Evolutionary conservation across 208 protist genomes (phyloP), one percentile per base, ranked within the genome.

Genomic region (Kentomonas sorsogonicus): DNA sequence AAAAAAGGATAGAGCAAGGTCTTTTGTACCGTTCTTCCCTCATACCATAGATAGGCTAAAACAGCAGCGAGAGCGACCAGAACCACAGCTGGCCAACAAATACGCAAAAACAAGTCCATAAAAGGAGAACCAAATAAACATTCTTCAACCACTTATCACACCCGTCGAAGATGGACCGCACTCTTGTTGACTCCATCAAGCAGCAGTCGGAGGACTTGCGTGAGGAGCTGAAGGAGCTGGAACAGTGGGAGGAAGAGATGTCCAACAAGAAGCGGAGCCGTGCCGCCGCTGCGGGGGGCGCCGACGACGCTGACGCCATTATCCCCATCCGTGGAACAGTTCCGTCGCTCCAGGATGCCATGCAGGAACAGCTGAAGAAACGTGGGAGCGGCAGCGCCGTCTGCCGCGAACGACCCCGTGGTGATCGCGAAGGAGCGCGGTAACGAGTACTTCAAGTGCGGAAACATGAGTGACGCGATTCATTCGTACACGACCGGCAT

Each of bases 181-280:
- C 25, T 48, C 30, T 83, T 16, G 69, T 77, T 16, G 70, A 80
- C 40, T 66, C 74, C 26, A 92, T 96, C 53, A 75, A 74, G 50
- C 84, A 89, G 53, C 84, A 93, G 66, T 77, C 84, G 0, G 86
- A 94, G 22, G 86, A 96, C 64, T 66, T 93, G n/a, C 67, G 83
- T 3, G 82, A 94, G 36, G 86, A 91, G 70, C 63, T 93, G 38
- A 93, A 87, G 47, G 83, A 90, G 10, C 62, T 93, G 27, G 74
- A 86, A 46, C 55, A 75, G 59, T 94, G 87, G 88, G 77, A 94
- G 53, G 74, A 90, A 9, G 64, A 79, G 30, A 61, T 93, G 45
- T 51, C 53, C 5, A 57, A 72, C 27, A 47, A 69, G 27, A 73
- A 79, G 34, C 65, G 73, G 26, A 62, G 77, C 1, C 75, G 57